Base-by-base conservation (phyloP, 2,329 filamentous ascomycete species). In the Trichoderma cornu-damae region DNA sequence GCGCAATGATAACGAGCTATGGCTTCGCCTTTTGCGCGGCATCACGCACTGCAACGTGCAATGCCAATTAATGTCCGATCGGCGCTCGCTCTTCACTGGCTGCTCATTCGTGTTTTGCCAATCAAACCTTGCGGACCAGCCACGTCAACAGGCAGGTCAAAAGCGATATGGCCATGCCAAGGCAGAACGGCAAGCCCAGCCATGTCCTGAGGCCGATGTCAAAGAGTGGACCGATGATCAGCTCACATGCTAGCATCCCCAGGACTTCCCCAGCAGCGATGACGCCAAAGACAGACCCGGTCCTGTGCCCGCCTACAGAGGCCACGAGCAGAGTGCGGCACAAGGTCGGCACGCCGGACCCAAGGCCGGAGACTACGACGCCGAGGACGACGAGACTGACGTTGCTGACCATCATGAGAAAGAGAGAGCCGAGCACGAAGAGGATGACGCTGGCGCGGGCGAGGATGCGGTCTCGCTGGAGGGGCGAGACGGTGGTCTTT, bases 311-410 rank as follows among this genome's bases (percentile, higher is more conserved):
- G 6, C 57, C 54, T 7, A 58, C 30, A 16, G 53, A 22, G 6
- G 57, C 54, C 11, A 66, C 59, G 20, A 68, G 37, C 60, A 68
- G 64, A 12, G 65, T 58, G 8, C 67, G 64, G 38, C 65, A 64
- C 4, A 68, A 48, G 22, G 58, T 64, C 26, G 66, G 63, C 6
- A 67, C 30, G 5, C 65, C 67, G 2, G 66, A 68, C 3, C 64
- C 64, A 1, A 68, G 57, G 9, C 62, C 63, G 3, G 64, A 63
- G 30, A 65, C 26, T 28, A 40, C 16, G 38, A 67, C 42, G 6
- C 67, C 67, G 1, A 60, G 14, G 3, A 68, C 34, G 18, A 68
- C 43, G 16, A 67, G 58, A 6, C 47, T 38, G n/a, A 63, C 35
- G 6, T 59, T 49, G 2, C 49, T 60, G 22, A 66, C 59, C 50